Base-by-base conservation (phyloP, 805 yeast species). In the Pichia scutulata region DNA sequence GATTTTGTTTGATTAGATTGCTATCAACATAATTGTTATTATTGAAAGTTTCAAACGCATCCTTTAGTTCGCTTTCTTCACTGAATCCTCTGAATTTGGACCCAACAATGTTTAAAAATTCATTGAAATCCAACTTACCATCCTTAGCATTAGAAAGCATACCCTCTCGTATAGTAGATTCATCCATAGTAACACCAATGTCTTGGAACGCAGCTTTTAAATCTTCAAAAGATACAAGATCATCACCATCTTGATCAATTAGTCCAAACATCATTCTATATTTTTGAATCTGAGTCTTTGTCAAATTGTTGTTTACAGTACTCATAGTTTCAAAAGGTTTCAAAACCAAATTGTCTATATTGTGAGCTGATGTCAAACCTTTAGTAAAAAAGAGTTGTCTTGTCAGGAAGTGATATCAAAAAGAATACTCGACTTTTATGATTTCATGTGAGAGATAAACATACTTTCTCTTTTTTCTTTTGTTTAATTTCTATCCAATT, bases 191-290 rank as follows among this genome's bases (percentile, higher is more conserved):
- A 40, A 74, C 69, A 54, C 80, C 74, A 10, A 44, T 16, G 28
- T 46, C 49, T 14, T 43, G 33, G 8, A 26, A 21, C 18, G 83
- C 71, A 22, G 75, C 71, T 39, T 67, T 70, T 48, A 90, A 60
- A 64, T 86, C 93, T 1, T 70, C 63, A 28, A 65, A 60, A 1
- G 84, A 69, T 41, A 86, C 80, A 5, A 65, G 61, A 1, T 89
- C 88, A 59, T 89, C 95, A 24, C 84, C 81, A 53, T 90, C 92
- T 37, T 84, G 84, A 61, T 90, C 97, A 8, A 90, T 78, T 57
- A 87, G 65, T 26, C 86, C 80, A 64, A 89, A 90, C 1, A 93
- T 81, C 56, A 86, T 85, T 50, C 86, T 75, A 50, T 86, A 71
- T 55, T 77, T 83, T 16, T 78, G 70, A 24, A 87, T 79, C 60